Percentiles rank a stretch among this genome's conserved stretches.
Evolutionary conservation across 1,284 basidiomycete genomes (phyloP).

Genomic region (Tremellales sp.): DNA sequence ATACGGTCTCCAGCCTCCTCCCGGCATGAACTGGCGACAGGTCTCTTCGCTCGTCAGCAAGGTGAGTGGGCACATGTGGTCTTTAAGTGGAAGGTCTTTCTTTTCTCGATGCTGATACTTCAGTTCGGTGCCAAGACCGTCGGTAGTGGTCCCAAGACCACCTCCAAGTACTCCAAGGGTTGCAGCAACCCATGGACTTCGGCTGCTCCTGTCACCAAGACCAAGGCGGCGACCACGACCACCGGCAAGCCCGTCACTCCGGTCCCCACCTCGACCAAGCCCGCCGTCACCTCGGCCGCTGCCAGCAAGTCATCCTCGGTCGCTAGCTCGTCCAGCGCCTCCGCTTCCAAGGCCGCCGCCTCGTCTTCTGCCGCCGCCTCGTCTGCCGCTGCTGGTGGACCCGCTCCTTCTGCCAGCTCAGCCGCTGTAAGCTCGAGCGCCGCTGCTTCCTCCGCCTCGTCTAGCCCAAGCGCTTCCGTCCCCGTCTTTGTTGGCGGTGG

Average conservation of each 20-base stretch:
- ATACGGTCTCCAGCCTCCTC: constrained; percentile 20
- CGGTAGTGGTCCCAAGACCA: constrained; percentile 10
- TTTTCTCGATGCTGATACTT: neutral
- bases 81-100: neutral
- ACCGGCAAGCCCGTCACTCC: constrained; percentile 5
- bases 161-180: constrained; percentile 12
- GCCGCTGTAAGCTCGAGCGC: constrained; percentile 1
- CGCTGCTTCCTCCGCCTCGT: constrained; percentile 4
- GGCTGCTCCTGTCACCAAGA: constrained; percentile 3
- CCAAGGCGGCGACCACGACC: constrained; percentile 4
- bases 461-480: constrained; percentile 2
- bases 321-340: neutral
- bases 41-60: constrained; percentile 16
- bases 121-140: constrained; percentile 15
- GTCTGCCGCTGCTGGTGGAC: constrained; percentile 2
- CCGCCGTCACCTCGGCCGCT: constrained; percentile 5
- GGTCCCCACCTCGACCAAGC: neutral
- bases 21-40: constrained; percentile 17
- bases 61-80: too few species aligned
- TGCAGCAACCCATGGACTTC: constrained; percentile 23
- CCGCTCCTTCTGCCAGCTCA: constrained; percentile 2
- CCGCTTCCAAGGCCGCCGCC: constrained; percentile 1
- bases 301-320: neutral
- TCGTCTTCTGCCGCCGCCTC: constrained; percentile 3
- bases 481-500: neutral